Conservation (phyloP, 2,329 filamentous ascomycete genomes). For the Microdochium bolleyi region DNA sequence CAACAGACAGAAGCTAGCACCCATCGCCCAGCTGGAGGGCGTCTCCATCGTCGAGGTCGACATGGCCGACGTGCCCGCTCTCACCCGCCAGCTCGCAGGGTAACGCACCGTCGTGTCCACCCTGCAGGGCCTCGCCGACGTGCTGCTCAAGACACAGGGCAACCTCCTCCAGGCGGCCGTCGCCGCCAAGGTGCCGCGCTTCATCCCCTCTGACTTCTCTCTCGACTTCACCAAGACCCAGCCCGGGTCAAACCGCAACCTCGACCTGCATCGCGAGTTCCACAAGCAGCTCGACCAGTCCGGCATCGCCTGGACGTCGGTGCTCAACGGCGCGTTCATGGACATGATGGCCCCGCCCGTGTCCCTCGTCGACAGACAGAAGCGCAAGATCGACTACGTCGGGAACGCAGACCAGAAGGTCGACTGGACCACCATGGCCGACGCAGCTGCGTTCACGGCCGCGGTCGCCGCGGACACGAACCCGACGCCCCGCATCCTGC, state of each 20-base stretch:
- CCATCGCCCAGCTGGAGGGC: neutral
- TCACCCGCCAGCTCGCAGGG: constrained; percentile 1
- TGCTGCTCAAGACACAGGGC: constrained; percentile 1
- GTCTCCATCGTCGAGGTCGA: neutral
- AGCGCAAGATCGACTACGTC: constrained; percentile 6
- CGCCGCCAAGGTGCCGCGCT: constrained; percentile 3
- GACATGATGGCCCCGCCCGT: constrained; percentile 4
- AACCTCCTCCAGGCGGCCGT: constrained; percentile 4
- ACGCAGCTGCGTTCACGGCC: constrained; percentile 9
- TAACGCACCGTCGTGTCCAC: constrained; percentile 2
- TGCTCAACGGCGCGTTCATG: constrained; percentile 10
- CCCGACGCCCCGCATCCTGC: constrained; percentile 7
- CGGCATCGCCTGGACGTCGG: constrained; percentile 7
- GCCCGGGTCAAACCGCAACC: constrained; percentile 9
- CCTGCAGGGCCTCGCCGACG: constrained; percentile 4
- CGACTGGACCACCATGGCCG: constrained; percentile 9
- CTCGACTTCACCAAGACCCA: constrained; percentile 11
- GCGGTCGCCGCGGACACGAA: constrained; percentile 8
- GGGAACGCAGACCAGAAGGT: constrained; percentile 5
- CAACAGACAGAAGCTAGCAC: neutral
- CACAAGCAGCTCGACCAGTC: constrained; percentile 7
- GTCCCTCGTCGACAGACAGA: constrained; percentile 4
- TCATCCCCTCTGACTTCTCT: constrained; percentile 7
- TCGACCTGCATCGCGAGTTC: constrained; percentile 10
- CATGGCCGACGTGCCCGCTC: neutral